These are phyloP conservation scores for Heterobasidion occidentale DNA, from an alignment of 1,284 basidiomycete species.

Conservation along the genomic window DNA sequence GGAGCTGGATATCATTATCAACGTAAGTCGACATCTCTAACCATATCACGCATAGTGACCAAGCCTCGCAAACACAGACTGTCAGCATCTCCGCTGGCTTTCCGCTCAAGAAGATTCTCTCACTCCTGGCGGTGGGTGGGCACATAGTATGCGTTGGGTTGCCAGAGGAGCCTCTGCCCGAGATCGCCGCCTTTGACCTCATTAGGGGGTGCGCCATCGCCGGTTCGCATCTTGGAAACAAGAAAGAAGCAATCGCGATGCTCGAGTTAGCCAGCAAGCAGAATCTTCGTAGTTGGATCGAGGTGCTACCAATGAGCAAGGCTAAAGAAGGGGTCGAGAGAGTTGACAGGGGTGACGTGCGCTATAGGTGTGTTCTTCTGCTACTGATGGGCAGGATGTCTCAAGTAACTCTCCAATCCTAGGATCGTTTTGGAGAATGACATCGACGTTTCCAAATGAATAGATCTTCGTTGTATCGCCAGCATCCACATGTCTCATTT, in stretches of 20 bases:
- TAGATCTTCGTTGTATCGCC: background rate
- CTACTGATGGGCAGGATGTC: too few species aligned
- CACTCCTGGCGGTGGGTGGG: background rate
- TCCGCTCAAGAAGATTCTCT: background rate
- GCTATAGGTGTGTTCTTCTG: background rate
- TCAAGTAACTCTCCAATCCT: too few species aligned
- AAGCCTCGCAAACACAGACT: background rate
- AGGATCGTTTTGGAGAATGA: too few species aligned
- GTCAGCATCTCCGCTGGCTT: background rate
- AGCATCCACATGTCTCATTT: background rate
- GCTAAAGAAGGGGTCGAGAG: background rate
- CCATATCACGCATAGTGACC: background rate
- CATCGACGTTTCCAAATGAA: too few species aligned
- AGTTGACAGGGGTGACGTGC: background rate
- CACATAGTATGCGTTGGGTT: background rate
- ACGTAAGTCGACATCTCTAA: background rate
- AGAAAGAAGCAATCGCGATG: constrained; percentile 57
- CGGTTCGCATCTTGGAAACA: constrained; percentile 51
- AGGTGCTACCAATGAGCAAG: background rate
- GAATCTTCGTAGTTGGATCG: constrained; percentile 24
- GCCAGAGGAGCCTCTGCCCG: background rate
- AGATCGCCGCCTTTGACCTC: constrained; percentile 23
- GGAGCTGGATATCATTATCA: background rate
- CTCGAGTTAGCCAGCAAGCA: constrained; percentile 50
- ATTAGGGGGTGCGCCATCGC: constrained; percentile 30